Percentiles rank a stretch among this genome's conserved stretches.
phyloP scores from a whole-genome alignment of 164 flowering plant genomes.

The Annona squamosa region DNA sequence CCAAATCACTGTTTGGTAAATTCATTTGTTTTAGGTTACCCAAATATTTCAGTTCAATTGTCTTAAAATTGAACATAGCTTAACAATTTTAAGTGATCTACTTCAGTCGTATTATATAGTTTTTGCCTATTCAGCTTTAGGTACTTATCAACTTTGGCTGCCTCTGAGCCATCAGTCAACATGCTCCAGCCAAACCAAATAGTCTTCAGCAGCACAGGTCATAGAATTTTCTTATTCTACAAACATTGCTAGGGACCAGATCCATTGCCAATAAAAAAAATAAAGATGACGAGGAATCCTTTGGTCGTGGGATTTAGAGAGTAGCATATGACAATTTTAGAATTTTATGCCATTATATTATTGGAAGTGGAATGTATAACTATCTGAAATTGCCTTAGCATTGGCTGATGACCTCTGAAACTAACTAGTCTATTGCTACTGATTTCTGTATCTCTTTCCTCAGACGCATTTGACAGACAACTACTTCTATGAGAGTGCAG shows the following conservation, averaged over 20 bases:
- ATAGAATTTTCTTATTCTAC: not conserved
- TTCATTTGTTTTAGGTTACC: too few species aligned
- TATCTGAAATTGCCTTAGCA: not conserved
- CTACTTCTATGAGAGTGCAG: slow-evolving; percentile 88
- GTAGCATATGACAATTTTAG: not conserved
- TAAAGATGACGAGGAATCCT: not conserved
- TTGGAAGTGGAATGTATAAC: not conserved
- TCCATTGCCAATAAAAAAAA: not conserved
- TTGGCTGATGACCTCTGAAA: not conserved
- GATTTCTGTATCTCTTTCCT: not conserved
- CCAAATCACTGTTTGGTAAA: too few species aligned
- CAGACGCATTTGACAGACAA: slow-evolving; percentile 57
- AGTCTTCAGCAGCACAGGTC: too few species aligned
- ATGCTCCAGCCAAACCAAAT: too few species aligned
- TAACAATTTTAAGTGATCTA: too few species aligned
- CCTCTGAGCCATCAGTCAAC: too few species aligned
- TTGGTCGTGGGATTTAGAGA: not conserved
- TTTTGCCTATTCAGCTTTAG: too few species aligned
- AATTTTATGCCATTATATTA: not conserved
- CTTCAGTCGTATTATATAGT: too few species aligned
- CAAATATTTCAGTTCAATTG: too few species aligned
- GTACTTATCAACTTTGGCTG: too few species aligned
- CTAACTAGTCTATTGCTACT: not conserved
- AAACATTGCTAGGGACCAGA: not conserved
- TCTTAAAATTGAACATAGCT: too few species aligned